phyloP scores from a whole-genome alignment of 116 monocot species.

The Zostera marina region DNA sequence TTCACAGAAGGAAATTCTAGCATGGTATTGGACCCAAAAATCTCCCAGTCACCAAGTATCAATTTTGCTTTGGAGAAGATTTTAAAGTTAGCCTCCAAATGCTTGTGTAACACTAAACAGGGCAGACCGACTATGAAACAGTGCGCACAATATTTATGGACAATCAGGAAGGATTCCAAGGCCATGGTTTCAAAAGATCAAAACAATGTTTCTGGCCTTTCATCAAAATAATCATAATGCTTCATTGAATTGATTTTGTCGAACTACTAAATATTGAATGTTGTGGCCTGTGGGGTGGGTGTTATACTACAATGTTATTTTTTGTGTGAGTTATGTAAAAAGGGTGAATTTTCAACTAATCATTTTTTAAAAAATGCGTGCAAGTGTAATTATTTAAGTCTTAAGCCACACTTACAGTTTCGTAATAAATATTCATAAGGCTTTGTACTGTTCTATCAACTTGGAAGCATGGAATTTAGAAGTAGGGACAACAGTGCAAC shows the following conservation, averaged over 20 bases:
- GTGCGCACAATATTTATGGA: constrained; percentile 70
- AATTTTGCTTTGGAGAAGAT: constrained; percentile 52
- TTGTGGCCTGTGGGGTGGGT: too few species aligned
- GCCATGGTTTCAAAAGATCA: constrained; percentile 24
- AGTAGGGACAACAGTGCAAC: constrained; percentile 62
- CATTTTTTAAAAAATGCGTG: too few species aligned
- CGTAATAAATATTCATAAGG: constrained; percentile 19
- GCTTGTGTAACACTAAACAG: constrained; percentile 42
- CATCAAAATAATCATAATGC: too few species aligned
- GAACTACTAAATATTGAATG: too few species aligned
- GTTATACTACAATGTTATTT: too few species aligned
- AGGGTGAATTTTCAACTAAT: too few species aligned
- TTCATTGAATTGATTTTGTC: too few species aligned
- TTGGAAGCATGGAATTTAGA: constrained; percentile 86
- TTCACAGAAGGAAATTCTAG: constrained; percentile 36
- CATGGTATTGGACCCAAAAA: constrained; percentile 34
- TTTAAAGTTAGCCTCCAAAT: constrained; percentile 45
- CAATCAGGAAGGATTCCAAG: constrained; percentile 54
- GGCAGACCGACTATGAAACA: constrained; percentile 46
- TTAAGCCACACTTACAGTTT: not conserved
- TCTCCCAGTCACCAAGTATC: constrained; percentile 23
- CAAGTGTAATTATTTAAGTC: not conserved
- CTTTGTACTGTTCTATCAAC: constrained; percentile 81
- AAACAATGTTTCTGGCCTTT: too few species aligned
- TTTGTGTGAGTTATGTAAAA: too few species aligned